These are phyloP conservation scores for Boletus reticuloceps DNA, from an alignment of 768 basidiomycete genomes.

Conservation along the genomic window DNA sequence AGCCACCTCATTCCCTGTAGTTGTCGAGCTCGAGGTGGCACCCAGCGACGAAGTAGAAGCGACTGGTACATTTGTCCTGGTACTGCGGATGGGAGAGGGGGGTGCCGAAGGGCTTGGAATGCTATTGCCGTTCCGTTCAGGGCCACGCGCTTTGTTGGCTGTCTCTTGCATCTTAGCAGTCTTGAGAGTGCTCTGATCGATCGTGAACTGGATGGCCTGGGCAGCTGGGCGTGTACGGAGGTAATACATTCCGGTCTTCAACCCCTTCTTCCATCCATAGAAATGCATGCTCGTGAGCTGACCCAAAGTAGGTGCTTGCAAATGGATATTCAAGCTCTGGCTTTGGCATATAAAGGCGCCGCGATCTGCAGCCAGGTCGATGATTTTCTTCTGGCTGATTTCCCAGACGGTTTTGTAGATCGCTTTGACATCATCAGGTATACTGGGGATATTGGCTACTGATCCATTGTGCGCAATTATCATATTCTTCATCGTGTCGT, in stretches of 20 bases:
- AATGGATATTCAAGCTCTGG: slow-evolving; percentile 91
- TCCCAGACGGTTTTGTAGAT: slow-evolving; percentile 99
- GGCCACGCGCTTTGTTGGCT: slow-evolving; percentile 14
- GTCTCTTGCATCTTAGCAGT: slow-evolving; percentile 38
- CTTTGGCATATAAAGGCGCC: slow-evolving; percentile 97
- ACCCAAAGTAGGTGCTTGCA: slow-evolving; percentile 83
- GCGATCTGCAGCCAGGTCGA: slow-evolving; percentile 98
- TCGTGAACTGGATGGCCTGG: slow-evolving; percentile 96
- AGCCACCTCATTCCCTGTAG: slow-evolving; percentile 37
- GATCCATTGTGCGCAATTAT: slow-evolving; percentile 96
- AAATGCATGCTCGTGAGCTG: slow-evolving; percentile 97
- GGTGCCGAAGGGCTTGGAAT: slow-evolving; percentile 26
- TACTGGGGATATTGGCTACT: slow-evolving; percentile 80
- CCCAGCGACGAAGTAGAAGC: slow-evolving; percentile 19
- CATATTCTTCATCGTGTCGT: slow-evolving; percentile 99
- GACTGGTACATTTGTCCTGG: slow-evolving; percentile 34
- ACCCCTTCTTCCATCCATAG: slow-evolving; percentile 99
- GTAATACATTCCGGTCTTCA: slow-evolving; percentile 99
- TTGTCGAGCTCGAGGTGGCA: slow-evolving; percentile 9
- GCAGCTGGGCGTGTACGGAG: slow-evolving; percentile 92
- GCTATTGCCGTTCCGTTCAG: slow-evolving; percentile 13
- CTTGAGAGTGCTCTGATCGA: slow-evolving; percentile 79
- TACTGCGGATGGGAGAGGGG: slow-evolving; percentile 25
- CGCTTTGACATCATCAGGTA: slow-evolving; percentile 90
- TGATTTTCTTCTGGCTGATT: slow-evolving; percentile 96